These are phyloP conservation scores for Arthrobotrys musiformis DNA, from an alignment of 2,329 filamentous ascomycete genomes.

Conservation along the genomic window DNA sequence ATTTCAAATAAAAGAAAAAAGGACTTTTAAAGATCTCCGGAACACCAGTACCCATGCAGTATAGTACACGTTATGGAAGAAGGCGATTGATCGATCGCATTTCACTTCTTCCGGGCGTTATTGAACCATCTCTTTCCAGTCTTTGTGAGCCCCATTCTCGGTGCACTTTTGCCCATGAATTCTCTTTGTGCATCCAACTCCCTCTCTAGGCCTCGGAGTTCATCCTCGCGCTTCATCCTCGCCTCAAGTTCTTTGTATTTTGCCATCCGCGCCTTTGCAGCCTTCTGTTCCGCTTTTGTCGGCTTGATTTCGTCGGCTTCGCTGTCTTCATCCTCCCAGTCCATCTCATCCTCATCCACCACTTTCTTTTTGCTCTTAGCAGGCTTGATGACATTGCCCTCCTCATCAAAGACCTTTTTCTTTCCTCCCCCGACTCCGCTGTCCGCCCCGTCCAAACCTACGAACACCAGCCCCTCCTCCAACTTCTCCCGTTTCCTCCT, in stretches of 20 bases:
- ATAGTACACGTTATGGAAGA: conserved; percentile 21
- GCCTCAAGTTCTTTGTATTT: conserved; percentile 86
- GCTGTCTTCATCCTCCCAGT: conserved; percentile 63
- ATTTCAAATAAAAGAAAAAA: conserved; percentile 15
- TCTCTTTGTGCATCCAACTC: conserved; percentile 65
- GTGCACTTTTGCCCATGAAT: conserved; percentile 73
- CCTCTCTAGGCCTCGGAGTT: conserved; percentile 70
- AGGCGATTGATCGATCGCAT: neutral
- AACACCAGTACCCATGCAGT: conserved; percentile 41
- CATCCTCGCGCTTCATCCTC: conserved; percentile 76
- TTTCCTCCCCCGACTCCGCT: conserved; percentile 55
- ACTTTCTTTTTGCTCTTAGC: conserved; percentile 20
- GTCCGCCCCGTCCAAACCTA: conserved; percentile 58
- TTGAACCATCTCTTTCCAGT: conserved; percentile 57
- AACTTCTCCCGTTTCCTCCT: conserved; percentile 70
- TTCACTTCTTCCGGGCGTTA: conserved; percentile 47
- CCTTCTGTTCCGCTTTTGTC: conserved; percentile 67
- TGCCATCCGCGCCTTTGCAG: conserved; percentile 67
- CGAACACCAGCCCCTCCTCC: conserved; percentile 68
- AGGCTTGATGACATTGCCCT: conserved; percentile 54
- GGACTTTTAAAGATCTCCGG: conserved; percentile 8
- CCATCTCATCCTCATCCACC: conserved; percentile 58
- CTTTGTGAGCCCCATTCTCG: conserved; percentile 64
- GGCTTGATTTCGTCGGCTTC: conserved; percentile 71
- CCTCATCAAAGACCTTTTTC: conserved; percentile 62